Evolutionary conservation across 176 grass and related monocot species (phyloP).

Genomic region (Carex littledalei): DNA sequence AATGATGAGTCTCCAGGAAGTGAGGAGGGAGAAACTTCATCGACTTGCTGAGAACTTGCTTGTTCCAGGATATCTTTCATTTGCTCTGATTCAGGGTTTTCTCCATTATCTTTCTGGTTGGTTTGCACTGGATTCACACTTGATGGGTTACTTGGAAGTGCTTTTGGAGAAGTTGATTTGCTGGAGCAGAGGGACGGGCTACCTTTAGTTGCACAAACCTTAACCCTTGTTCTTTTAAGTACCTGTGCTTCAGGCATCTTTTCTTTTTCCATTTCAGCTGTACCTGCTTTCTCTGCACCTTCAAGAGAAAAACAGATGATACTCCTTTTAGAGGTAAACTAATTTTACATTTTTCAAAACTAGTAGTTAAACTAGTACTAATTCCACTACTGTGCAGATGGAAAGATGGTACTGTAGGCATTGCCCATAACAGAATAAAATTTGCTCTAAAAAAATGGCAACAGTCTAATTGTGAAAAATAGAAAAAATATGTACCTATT

Average conservation of each 20-base stretch:
- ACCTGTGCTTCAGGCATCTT: neutral
- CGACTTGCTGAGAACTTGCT: neutral
- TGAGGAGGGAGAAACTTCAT: neutral
- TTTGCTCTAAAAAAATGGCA: neutral
- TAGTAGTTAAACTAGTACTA: neutral
- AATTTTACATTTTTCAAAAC: neutral
- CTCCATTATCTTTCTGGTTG: neutral
- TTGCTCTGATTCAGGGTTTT: neutral
- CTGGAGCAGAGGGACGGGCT: neutral
- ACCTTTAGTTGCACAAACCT: neutral
- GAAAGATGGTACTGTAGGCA: neutral
- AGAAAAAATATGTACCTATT: neutral
- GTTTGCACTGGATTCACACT: neutral
- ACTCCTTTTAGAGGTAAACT: neutral
- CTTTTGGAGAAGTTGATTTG: neutral
- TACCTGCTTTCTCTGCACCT: neutral
- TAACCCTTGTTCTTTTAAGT: neutral
- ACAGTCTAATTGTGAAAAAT: neutral
- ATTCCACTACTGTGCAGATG: neutral
- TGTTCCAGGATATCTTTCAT: neutral
- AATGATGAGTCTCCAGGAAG: slow-evolving; percentile 4
- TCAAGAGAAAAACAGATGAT: neutral
- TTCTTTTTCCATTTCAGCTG: neutral
- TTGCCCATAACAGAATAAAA: neutral
- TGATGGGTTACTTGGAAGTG: neutral